These are phyloP conservation scores for Vickermania spadyakhi DNA, from an alignment of 208 protist genomes.

Conservation along the genomic window DNA sequence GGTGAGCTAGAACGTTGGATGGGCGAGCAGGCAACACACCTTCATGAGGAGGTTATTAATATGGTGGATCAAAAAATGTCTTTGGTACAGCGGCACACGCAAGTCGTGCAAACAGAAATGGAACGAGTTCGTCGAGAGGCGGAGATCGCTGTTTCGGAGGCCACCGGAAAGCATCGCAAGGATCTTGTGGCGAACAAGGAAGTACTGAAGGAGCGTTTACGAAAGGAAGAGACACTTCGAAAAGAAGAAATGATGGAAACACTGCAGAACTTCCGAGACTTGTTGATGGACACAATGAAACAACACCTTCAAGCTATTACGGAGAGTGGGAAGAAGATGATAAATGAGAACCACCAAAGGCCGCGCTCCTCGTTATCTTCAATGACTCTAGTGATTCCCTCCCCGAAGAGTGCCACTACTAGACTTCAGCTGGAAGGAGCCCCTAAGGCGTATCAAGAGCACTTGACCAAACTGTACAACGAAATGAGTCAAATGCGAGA, in stretches of 20 bases:
- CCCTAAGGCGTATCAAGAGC: background rate
- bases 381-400: no score
- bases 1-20: background rate
- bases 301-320: background rate
- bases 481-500: background rate
- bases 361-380: no score
- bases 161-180: background rate
- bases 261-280: background rate
- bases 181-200: background rate
- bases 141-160: background rate
- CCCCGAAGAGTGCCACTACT: no score
- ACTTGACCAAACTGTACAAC: background rate
- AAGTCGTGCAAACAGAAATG: background rate
- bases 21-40: background rate
- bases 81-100: background rate
- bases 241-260: background rate
- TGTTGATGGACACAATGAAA: background rate
- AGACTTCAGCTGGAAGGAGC: no score
- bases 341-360: no score
- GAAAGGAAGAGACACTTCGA: background rate
- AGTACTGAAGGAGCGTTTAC: background rate
- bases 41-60: background rate
- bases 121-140: background rate
- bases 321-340: background rate
- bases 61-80: background rate